Evolutionary conservation across 495 filamentous ascomycete genomes (phyloP).

Genomic region (Trichocladium antarcticum): DNA sequence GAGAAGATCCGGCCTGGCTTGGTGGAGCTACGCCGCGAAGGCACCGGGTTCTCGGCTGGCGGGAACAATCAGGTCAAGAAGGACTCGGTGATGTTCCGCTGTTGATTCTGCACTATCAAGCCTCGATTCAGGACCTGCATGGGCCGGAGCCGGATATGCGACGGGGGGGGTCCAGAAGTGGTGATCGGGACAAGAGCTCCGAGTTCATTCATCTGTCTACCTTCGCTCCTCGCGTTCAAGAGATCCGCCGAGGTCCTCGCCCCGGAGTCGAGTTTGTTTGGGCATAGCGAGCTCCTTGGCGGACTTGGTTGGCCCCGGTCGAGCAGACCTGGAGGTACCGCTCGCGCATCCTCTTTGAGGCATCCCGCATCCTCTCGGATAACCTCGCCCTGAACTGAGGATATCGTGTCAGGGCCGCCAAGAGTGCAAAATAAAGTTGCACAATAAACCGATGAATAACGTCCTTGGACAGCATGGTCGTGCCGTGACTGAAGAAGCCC

Average conservation of each 20-base stretch:
- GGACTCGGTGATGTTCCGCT: conserved; percentile 73
- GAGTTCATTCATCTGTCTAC: not conserved
- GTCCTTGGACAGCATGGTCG: conserved; percentile 86
- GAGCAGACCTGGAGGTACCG: conserved; percentile 1
- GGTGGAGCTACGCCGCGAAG: conserved; percentile 76
- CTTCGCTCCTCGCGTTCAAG: too few relatives aligned
- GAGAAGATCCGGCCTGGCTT: conserved; percentile 58
- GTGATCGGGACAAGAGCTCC: too few relatives aligned
- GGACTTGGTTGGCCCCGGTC: not conserved
- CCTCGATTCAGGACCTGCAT: not conserved
- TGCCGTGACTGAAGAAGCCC: conserved; percentile 76
- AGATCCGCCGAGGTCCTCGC: conserved; percentile 11
- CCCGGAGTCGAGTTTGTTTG: conserved; percentile 1
- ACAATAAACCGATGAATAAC: conserved; percentile 65
- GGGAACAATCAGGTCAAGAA: conserved; percentile 75
- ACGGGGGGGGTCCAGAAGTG: too few relatives aligned
- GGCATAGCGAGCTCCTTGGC: not conserved
- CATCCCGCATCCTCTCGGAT: conserved; percentile 5
- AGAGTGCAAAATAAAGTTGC: conserved; percentile 48
- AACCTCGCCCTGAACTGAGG: conserved; percentile 14
- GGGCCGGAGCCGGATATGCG: too few relatives aligned
- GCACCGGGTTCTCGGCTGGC: conserved; percentile 83
- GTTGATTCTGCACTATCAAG: conserved; percentile 31
- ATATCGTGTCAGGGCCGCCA: conserved; percentile 24
- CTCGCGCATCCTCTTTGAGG: not conserved